Evolutionary conservation across 495 filamentous ascomycete species (phyloP), one percentile per base, ranked within the genome.

Genomic region (Penicillium coprophilum): DNA sequence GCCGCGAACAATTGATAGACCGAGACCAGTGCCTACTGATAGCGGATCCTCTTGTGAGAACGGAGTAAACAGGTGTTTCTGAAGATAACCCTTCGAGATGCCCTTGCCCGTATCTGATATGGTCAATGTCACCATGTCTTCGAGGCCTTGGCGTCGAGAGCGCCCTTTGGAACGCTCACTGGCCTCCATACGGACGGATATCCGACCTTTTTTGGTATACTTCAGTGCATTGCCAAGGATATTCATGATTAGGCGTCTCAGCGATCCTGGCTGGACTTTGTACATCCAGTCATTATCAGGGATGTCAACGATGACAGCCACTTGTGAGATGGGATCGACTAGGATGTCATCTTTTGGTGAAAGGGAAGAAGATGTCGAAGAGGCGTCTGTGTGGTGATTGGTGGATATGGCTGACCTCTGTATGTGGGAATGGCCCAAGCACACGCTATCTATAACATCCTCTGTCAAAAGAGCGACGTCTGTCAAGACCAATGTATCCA

Each of bases 221-320:
- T 91, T 91, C 21, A 90, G 70, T 0, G 87, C 80, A 65, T 91
- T 91, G 12, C 88, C 85, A 47, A 88, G 80, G 4, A 91, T 61
- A 60, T 91, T 90, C 83, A 89, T 87, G 20, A 91, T 73, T 17
- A 89, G 71, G 12, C 88, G 77, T 24, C 84, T 76, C 48, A 87
- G 69, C 0, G 85, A 85, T 0, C 86, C 87, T 0, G 85, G 82
- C 36, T 88, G 81, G 0, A 80, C 77, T 12, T 67, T 69, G 64
- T 84, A 88, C 24, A 75, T 50, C 70, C 81, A 88, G 44, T 68
- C 58, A 32, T 81, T 76, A 7, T 73, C 15, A 66, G 69, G 32
- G 27, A 65, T 51, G 63, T 84, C 77, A 43, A 89, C 78, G 58
- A 85, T 79, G 2, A 89, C 66, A 27, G 62, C 47, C 3, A 64